A percentile compares a stretch with the other conserved stretches of the same genome.
Conservation (phyloP, 106 monocot genomes). For the Phalaenopsis aphrodite region DNA sequence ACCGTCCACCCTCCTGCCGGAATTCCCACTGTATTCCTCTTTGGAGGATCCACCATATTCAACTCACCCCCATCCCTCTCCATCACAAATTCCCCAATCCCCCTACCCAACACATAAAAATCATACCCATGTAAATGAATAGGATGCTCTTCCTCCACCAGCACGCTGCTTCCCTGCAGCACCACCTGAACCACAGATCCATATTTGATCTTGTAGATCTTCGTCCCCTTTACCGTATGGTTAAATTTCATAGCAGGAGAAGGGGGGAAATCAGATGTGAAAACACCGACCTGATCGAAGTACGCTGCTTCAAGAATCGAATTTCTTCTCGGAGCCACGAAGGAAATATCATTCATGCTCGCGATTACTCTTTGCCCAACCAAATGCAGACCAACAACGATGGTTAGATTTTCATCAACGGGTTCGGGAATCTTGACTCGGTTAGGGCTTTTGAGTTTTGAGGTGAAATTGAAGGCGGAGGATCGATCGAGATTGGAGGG, state of each 20-base stretch:
- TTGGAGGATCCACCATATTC: constrained; percentile 51
- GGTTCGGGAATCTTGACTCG: constrained; percentile 24
- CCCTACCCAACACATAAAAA: constrained; percentile 47
- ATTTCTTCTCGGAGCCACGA: constrained; percentile 21
- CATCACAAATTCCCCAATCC: constrained; percentile 52
- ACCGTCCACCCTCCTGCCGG: constrained; percentile 56
- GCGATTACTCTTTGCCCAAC: constrained; percentile 40
- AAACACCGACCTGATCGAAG: constrained; percentile 23
- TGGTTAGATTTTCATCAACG: constrained; percentile 37
- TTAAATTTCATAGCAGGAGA: constrained; percentile 37
- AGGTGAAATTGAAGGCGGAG: constrained; percentile 24
- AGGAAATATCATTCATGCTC: constrained; percentile 51
- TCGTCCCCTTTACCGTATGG: constrained; percentile 31
- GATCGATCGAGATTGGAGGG: constrained; percentile 41
- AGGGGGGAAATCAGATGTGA: constrained; percentile 46
- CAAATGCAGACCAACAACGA: constrained; percentile 44
- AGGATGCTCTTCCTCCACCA: constrained; percentile 48
- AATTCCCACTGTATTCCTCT: constrained; percentile 49
- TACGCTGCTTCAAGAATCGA: constrained; percentile 46
- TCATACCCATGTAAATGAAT: constrained; percentile 65
- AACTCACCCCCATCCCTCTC: constrained; percentile 32
- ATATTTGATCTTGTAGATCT: constrained; percentile 37
- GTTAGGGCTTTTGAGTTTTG: constrained; percentile 20
- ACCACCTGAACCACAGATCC: constrained; percentile 49
- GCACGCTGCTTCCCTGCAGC: constrained; percentile 46